These are phyloP conservation scores for Flaveria brownii DNA, from an alignment of 129 eudicot genomes.

Conservation along the genomic window DNA sequence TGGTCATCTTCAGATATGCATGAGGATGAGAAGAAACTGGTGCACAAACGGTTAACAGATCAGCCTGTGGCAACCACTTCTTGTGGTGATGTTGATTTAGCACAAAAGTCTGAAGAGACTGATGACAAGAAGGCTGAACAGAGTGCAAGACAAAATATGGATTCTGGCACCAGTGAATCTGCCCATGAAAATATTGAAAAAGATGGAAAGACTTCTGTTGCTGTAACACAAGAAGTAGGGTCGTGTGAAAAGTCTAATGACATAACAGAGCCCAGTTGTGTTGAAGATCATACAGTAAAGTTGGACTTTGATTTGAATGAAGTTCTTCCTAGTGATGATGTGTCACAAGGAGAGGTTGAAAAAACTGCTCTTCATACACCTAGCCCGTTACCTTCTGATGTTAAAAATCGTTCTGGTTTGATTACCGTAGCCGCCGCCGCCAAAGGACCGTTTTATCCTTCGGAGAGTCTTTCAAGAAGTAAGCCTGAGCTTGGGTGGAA, in stretches of 20 bases:
- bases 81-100: constrained; percentile 18
- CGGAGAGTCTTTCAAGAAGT: constrained; percentile 61
- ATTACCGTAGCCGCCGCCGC: constrained; percentile 90
- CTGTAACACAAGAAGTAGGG: constrained; percentile 28
- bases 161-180: constrained; percentile 17
- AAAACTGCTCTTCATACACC: constrained; percentile 29
- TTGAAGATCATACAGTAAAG: constrained; percentile 40
- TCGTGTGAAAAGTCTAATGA: constrained; percentile 29
- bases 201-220: constrained; percentile 13
- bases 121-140: constrained; percentile 28
- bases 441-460: constrained; percentile 76
- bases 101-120: constrained; percentile 15
- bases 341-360: constrained; percentile 48
- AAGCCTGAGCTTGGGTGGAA: constrained; percentile 87
- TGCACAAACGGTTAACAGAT: constrained; percentile 14
- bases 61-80: constrained; percentile 12
- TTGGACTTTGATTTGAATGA: constrained; percentile 79
- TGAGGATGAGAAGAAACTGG: constrained; percentile 31
- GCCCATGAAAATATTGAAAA: constrained; percentile 28
- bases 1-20: constrained; percentile 41
- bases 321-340: constrained; percentile 68
- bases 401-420: constrained; percentile 46
- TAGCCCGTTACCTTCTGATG: constrained; percentile 34
- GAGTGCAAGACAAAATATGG: constrained; percentile 25
- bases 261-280: constrained; percentile 26